A percentile compares a stretch with the other conserved stretches of the same genome.
Evolutionary conservation across 139 green algal genomes (phyloP).

Genomic region (Picochlorum sp.): DNA sequence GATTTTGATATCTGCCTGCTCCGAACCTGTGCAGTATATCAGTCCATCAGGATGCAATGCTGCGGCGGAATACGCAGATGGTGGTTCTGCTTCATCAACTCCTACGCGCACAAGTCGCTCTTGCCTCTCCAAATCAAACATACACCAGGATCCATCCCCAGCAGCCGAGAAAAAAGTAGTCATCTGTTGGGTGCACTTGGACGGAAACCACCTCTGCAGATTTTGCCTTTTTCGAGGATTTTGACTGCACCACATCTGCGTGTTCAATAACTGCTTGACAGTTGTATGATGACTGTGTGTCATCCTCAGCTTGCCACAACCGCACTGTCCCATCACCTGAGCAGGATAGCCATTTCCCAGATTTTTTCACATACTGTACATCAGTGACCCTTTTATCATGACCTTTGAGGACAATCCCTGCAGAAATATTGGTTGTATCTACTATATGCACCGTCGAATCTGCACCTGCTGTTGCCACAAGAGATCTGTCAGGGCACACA

Average conservation of each 20-base stretch:
- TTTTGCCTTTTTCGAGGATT: background rate
- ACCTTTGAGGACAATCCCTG: slow-evolving; percentile 52
- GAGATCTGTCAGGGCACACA: slow-evolving; percentile 34
- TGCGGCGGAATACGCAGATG: slow-evolving; percentile 34
- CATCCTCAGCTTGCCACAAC: slow-evolving; percentile 70
- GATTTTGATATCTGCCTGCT: slow-evolving; percentile 55
- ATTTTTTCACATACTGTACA: slow-evolving; percentile 28
- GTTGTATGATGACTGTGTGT: slow-evolving; percentile 3
- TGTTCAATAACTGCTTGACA: background rate
- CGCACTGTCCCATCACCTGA: slow-evolving; percentile 73
- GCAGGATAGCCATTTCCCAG: slow-evolving; percentile 51
- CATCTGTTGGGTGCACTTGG: slow-evolving; percentile 60
- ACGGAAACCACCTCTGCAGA: slow-evolving; percentile 41
- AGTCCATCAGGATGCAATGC: slow-evolving; percentile 80
- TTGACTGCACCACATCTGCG: background rate
- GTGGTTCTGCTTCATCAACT: slow-evolving; percentile 12
- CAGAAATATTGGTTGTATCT: slow-evolving; percentile 24
- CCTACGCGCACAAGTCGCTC: slow-evolving; percentile 7
- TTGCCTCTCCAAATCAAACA: slow-evolving; percentile 7
- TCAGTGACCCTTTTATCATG: slow-evolving; percentile 67
- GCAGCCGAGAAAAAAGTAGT: slow-evolving; percentile 78
- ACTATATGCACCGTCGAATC: slow-evolving; percentile 72
- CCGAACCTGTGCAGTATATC: slow-evolving; percentile 72
- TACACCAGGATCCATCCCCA: slow-evolving; percentile 65
- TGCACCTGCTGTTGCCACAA: slow-evolving; percentile 43